Percentiles rank a stretch among this genome's conserved stretches.
Evolutionary conservation across 768 basidiomycete species (phyloP).

Genomic region (Tylopilus cervinicoccineus): DNA sequence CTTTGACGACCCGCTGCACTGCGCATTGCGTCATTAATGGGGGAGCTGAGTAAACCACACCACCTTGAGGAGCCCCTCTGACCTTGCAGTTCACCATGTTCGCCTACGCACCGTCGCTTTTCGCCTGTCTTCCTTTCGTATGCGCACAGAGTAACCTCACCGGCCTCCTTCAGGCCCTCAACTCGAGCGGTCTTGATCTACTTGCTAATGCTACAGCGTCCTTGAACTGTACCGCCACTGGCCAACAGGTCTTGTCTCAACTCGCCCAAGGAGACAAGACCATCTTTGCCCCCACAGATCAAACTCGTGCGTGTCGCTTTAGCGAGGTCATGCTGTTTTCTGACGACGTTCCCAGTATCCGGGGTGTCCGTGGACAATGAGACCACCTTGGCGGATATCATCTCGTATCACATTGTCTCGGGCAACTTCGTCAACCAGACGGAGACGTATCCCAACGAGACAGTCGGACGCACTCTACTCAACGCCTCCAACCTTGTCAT

Average conservation of each 20-base stretch:
- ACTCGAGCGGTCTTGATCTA: conserved; percentile 36
- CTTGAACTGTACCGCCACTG: conserved; percentile 43
- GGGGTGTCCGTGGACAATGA: conserved; percentile 24
- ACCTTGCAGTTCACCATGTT: conserved; percentile 17
- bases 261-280: conserved; percentile 45
- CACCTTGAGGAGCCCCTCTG: not conserved
- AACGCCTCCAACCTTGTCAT: conserved; percentile 42
- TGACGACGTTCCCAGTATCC: conserved; percentile 12
- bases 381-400: conserved; percentile 40
- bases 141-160: conserved; percentile 31
- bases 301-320: conserved; percentile 46
- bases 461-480: conserved; percentile 63
- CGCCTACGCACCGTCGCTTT: not conserved
- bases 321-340: not conserved
- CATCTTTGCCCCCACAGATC: conserved; percentile 55
- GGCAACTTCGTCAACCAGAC: conserved; percentile 46
- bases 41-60: not conserved
- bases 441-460: conserved; percentile 50
- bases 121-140: conserved; percentile 26
- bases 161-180: conserved; percentile 37
- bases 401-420: conserved; percentile 56
- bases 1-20: conserved; percentile 6
- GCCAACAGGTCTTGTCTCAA: conserved; percentile 39
- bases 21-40: conserved; percentile 32
- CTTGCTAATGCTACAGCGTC: conserved; percentile 37